Evolutionary conservation across 2,329 filamentous ascomycete species (phyloP).

Genomic region (Tolypocladium endophyticum): DNA sequence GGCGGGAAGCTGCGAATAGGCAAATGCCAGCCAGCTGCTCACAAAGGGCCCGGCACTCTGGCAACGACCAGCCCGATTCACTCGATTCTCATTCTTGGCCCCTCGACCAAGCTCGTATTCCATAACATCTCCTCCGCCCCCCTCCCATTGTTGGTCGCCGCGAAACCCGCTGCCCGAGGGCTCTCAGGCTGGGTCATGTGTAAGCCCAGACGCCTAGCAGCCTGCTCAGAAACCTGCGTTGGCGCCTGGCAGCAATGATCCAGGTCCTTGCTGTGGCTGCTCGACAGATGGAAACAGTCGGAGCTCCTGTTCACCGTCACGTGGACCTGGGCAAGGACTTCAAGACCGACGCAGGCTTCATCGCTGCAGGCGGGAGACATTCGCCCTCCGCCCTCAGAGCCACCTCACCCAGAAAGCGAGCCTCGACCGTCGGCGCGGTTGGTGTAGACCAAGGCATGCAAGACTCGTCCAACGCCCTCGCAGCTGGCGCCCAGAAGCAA

Average conservation of each 20-base stretch:
- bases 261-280: slow-evolving; percentile 13
- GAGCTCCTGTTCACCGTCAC: slow-evolving; percentile 9
- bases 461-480: slow-evolving; percentile 17
- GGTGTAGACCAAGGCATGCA: slow-evolving; percentile 28
- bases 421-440: slow-evolving; percentile 32
- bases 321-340: slow-evolving; percentile 11
- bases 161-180: neutral
- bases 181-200: neutral
- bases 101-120: neutral
- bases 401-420: slow-evolving; percentile 26
- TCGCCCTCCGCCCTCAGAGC: slow-evolving; percentile 4
- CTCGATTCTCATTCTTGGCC: neutral
- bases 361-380: slow-evolving; percentile 2
- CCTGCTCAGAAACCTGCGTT: neutral
- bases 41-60: neutral
- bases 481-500: slow-evolving; percentile 16
- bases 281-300: slow-evolving; percentile 11
- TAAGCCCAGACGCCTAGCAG: neutral
- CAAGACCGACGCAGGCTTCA: slow-evolving; percentile 4
- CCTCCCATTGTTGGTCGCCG: neutral
- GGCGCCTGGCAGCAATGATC: slow-evolving; percentile 9
- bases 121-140: neutral
- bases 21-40: neutral
- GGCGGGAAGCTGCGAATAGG: neutral
- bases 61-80: neutral